These are phyloP conservation scores for Lactarius akahatsu DNA, from an alignment of 768 basidiomycete genomes.

Conservation along the genomic window DNA sequence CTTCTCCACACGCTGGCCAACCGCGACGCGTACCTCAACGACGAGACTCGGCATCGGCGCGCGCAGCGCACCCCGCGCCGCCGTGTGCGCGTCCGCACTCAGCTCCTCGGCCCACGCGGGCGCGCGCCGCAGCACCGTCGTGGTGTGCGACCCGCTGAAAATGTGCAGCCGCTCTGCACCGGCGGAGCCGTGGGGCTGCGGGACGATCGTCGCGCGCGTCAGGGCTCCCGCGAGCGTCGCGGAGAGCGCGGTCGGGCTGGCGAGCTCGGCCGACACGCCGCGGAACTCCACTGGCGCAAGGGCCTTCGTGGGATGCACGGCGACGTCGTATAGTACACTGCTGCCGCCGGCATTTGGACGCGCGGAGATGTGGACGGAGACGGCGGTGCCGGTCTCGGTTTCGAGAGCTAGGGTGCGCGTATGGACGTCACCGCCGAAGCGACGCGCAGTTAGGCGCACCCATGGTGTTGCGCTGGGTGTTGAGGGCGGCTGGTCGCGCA, in stretches of 20 bases:
- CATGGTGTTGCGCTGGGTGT: constrained; percentile 52
- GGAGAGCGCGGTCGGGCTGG: constrained; percentile 51
- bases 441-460: constrained; percentile 64
- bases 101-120: constrained; percentile 70
- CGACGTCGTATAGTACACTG: constrained; percentile 45
- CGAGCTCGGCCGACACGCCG: constrained; percentile 54
- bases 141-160: constrained; percentile 63
- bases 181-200: constrained; percentile 57
- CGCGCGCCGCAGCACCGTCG: constrained; percentile 62
- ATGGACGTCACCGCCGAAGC: constrained; percentile 75
- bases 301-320: constrained; percentile 40
- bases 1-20: constrained; percentile 75
- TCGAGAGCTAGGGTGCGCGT: constrained; percentile 63
- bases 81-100: constrained; percentile 55
- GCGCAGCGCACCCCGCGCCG: constrained; percentile 62
- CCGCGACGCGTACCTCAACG: constrained; percentile 78
- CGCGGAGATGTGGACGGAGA: constrained; percentile 46
- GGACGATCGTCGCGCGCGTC: constrained; percentile 66
- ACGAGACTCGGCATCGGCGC: constrained; percentile 95
- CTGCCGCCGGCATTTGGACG: constrained; percentile 36
- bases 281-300: constrained; percentile 40
- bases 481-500: constrained; percentile 54
- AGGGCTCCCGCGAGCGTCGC: constrained; percentile 53
- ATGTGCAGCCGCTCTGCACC: constrained; percentile 72
- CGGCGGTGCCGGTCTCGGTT: constrained; percentile 47